Percentiles rank a stretch among this genome's conserved stretches.
phyloP scores from a whole-genome alignment of 305 asterid species.

The Solanum hybrid region DNA sequence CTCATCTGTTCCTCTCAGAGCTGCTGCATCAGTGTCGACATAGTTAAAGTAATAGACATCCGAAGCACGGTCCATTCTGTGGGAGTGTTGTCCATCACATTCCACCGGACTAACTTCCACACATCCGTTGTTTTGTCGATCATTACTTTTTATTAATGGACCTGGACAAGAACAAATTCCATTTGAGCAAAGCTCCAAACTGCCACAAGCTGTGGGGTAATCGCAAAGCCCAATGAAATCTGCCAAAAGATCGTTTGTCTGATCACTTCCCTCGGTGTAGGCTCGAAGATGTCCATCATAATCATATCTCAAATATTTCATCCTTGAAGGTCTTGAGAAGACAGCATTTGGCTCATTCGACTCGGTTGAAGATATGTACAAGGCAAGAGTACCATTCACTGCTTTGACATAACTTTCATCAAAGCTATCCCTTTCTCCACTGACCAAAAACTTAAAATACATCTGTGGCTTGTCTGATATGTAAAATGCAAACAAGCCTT shows the following conservation, averaged over 20 bases:
- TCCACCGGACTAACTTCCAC: not conserved
- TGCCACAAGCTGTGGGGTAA: slow-evolving; percentile 5
- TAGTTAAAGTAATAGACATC: slow-evolving; percentile 6
- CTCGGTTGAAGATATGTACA: not conserved
- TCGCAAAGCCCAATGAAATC: not conserved
- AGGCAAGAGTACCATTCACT: slow-evolving; percentile 6
- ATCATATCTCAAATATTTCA: slow-evolving; percentile 1
- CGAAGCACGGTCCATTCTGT: not conserved
- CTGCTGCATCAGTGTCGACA: slow-evolving; percentile 3
- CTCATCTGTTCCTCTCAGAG: not conserved
- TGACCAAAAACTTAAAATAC: not conserved
- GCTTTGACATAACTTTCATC: slow-evolving; percentile 1
- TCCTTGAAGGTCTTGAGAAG: not conserved
- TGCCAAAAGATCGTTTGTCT: not conserved
- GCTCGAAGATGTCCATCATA: not conserved
- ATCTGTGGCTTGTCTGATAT: not conserved
- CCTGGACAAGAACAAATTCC: slow-evolving; percentile 2
- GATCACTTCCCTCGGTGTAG: not conserved
- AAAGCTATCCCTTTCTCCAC: not conserved
- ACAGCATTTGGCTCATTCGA: slow-evolving; percentile 1
- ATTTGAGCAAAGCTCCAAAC: slow-evolving; percentile 2
- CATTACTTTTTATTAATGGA: not conserved
- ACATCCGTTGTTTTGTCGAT: not conserved
- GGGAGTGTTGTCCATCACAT: not conserved
- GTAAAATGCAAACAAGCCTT: slow-evolving; percentile 3